Percentiles rank a stretch among this genome's conserved stretches.
These are phyloP conservation scores for Fagopyrum esculentum DNA, from an alignment of 148 eudicot species.

Conservation along the genomic window DNA sequence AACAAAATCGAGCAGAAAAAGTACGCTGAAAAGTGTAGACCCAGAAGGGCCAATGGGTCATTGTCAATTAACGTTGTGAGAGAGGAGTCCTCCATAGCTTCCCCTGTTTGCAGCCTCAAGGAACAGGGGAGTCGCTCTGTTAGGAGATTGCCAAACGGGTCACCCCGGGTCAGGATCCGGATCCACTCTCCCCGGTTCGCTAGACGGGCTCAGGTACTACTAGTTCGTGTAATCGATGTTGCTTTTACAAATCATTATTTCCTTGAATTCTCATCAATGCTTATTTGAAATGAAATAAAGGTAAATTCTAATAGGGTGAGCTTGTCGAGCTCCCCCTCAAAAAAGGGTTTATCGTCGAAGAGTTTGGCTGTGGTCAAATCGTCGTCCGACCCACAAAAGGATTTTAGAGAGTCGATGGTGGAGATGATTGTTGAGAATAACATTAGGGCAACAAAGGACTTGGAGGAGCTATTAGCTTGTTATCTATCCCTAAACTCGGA, in stretches of 20 bases:
- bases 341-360: constrained; percentile 9
- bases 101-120: constrained; percentile 2
- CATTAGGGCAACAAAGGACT: constrained; percentile 37
- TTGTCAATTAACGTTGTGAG: neutral
- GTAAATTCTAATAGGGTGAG: neutral
- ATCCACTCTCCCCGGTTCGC: constrained; percentile 11
- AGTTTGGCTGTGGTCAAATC: constrained; percentile 53
- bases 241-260: neutral
- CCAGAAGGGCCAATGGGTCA: constrained; percentile 5
- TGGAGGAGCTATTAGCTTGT: constrained; percentile 68
- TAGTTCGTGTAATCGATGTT: neutral
- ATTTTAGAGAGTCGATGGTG: constrained; percentile 59
- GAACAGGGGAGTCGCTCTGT: constrained; percentile 8
- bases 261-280: neutral
- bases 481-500: constrained; percentile 49
- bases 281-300: neutral
- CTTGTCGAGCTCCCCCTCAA: neutral
- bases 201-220: constrained; percentile 2
- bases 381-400: constrained; percentile 44
- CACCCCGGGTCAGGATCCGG: constrained; percentile 11
- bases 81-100: neutral
- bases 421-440: constrained; percentile 61
- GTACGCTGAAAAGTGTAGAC: neutral
- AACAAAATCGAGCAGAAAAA: neutral
- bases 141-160: constrained; percentile 7